These are phyloP conservation scores for Xylaria sp. DNA, from an alignment of 2,329 filamentous ascomycete species.

Conservation along the genomic window DNA sequence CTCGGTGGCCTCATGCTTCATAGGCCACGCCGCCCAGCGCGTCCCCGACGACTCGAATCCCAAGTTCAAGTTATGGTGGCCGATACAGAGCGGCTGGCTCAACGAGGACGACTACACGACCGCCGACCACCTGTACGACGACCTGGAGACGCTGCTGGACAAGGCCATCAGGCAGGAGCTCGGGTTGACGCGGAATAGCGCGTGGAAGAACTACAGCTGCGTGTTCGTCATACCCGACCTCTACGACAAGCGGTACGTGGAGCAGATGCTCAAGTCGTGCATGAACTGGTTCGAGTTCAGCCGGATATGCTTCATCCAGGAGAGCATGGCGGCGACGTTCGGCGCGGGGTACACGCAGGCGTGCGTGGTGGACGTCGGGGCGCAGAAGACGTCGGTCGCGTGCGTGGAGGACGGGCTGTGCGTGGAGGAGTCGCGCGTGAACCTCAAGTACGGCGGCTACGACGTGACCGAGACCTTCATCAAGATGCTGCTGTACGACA, in stretches of 20 bases:
- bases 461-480: conserved; percentile 94
- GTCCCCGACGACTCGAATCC: conserved; percentile 88
- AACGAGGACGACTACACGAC: conserved; percentile 88
- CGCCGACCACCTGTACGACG: conserved; percentile 79
- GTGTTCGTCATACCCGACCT: conserved; percentile 97
- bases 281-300: conserved; percentile 90
- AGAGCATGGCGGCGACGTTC: conserved; percentile 92
- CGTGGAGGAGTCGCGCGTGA: conserved; percentile 91
- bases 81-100: conserved; percentile 80
- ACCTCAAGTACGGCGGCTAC: conserved; percentile 88
- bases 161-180: conserved; percentile 86
- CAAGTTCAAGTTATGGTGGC: conserved; percentile 92
- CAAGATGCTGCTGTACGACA: conserved; percentile 97
- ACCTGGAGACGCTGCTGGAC: conserved; percentile 85
- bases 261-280: conserved; percentile 79
- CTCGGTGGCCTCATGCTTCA: conserved; percentile 65
- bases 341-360: conserved; percentile 92
- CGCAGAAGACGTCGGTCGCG: conserved; percentile 95
- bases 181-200: conserved; percentile 73
- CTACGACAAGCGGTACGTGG: conserved; percentile 93
- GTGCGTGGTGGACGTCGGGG: conserved; percentile 94
- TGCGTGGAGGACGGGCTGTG: conserved; percentile 97
- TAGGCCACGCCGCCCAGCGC: conserved; percentile 79
- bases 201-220: conserved; percentile 89
- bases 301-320: conserved; percentile 90